Base-by-base conservation (phyloP, 2,329 filamentous ascomycete genomes). In the Penicillium hesseltinei region DNA sequence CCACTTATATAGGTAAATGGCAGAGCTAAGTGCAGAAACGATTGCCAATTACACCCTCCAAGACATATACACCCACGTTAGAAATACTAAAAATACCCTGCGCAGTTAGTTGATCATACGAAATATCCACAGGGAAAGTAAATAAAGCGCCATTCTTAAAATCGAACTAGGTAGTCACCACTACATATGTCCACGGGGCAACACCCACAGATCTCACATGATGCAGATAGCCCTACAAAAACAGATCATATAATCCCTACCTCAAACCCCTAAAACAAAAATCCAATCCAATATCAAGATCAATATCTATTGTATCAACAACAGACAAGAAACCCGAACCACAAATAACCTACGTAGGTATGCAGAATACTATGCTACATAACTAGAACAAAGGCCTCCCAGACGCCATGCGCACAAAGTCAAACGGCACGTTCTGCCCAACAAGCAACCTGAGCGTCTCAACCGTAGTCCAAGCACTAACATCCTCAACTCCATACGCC, bases 361-460 rank as follows among this genome's bases (percentile, higher is more conserved):
- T 44, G 50, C 17, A 36, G 49, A 36, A 36, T 13, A 5, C 19
- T 45, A 45, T 25, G 13, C 31, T 33, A 33, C 13, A 46, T 52
- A 50, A 62, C 59, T 75, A 81, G 65, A 79, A 83, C 61, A 84
- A 66, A 21, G 80, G 81, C 65, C 83, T 75, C 25, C 84, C 84
- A 62, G 81, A 83, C 39, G 90, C 89, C 70, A 94, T 78, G 48
- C 90, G 82, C 42, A 94, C 91, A 77, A 95, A 95, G 75, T 90
- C 92, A 74, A 91, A 93, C 6, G 89, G 89, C 56, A 94, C 90
- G 71, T 94, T 94, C 76, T 94, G 90, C 10, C 91, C 91, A 11
- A 93, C 89, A 25, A 95, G 80, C 58, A 92, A 73, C 63, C 90
- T 81, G 54, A 94, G 75, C 48, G 87, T 93, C 75, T 94, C 89